Conservation (phyloP, 108 stramenopile genomes). For the Cyclotella choctawhatcheeana region DNA sequence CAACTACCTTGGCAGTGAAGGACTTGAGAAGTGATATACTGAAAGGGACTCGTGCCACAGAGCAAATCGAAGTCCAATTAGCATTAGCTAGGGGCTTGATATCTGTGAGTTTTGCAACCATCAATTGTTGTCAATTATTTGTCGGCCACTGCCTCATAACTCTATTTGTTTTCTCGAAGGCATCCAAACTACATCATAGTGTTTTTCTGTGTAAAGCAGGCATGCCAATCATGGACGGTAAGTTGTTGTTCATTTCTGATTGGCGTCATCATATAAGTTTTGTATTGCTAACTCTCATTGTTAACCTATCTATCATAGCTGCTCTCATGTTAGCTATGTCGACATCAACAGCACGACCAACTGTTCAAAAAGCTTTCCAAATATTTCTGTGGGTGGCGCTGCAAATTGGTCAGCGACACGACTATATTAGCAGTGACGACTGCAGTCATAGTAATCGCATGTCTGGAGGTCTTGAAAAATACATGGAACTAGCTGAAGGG, state of each 20-base stretch:
- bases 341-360: conserved; percentile 31
- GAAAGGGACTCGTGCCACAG: conserved; percentile 56
- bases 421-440: conserved; percentile 6
- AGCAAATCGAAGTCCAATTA: conserved; percentile 52
- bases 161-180: no score
- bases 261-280: background rate
- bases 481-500: conserved; percentile 55
- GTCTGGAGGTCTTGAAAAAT: conserved; percentile 52
- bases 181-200: conserved; percentile 34
- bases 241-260: background rate
- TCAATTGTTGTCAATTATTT: no score
- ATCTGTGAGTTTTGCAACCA: conserved; percentile 26
- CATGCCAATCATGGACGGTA: conserved; percentile 53
- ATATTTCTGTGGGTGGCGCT: conserved; percentile 60
- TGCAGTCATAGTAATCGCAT: conserved; percentile 18
- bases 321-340: conserved; percentile 63
- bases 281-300: background rate
- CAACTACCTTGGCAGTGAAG: conserved; percentile 37
- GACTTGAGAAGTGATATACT: conserved; percentile 50
- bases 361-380: conserved; percentile 54
- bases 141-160: no score
- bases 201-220: conserved; percentile 57
- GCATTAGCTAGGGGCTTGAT: conserved; percentile 51
- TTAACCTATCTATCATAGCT: no score
- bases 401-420: conserved; percentile 23